These are phyloP conservation scores for Nidularia pulvinata DNA, from an alignment of 768 basidiomycete species.

Conservation along the genomic window DNA sequence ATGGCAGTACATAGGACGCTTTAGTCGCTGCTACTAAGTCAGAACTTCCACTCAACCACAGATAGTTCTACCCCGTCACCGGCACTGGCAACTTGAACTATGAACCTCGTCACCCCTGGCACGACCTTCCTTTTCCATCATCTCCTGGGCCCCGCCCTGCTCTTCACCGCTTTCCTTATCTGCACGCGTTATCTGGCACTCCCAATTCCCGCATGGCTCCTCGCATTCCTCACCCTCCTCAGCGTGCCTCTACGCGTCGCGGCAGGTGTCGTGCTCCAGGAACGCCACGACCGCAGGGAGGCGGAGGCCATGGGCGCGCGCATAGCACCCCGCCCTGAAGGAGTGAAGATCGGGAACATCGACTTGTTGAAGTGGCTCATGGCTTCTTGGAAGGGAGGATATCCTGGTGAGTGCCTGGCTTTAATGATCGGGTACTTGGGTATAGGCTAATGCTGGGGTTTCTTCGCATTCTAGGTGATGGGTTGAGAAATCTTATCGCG, in stretches of 20 bases:
- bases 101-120: too few species aligned
- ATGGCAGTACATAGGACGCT: too few species aligned
- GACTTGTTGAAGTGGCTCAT: conserved; percentile 16
- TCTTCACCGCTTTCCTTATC: too few species aligned
- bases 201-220: not conserved
- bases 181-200: not conserved
- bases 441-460: not conserved
- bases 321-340: conserved; percentile 9
- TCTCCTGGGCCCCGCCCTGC: too few species aligned
- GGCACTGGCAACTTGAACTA: too few species aligned
- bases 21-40: too few species aligned
- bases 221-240: not conserved
- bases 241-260: not conserved
- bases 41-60: too few species aligned
- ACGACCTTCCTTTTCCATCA: too few species aligned
- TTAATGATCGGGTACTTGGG: not conserved
- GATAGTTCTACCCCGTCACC: too few species aligned
- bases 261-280: not conserved
- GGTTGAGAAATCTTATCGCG: not conserved
- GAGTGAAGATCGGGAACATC: conserved; percentile 18
- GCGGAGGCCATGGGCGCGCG: conserved; percentile 19
- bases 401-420: conserved; percentile 19
- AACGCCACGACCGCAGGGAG: conserved; percentile 3
- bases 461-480: not conserved
- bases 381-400: conserved; percentile 20